phyloP scores from a whole-genome alignment of 192 early-diverging fungal genomes.

The Radiomyces spectabilis region DNA sequence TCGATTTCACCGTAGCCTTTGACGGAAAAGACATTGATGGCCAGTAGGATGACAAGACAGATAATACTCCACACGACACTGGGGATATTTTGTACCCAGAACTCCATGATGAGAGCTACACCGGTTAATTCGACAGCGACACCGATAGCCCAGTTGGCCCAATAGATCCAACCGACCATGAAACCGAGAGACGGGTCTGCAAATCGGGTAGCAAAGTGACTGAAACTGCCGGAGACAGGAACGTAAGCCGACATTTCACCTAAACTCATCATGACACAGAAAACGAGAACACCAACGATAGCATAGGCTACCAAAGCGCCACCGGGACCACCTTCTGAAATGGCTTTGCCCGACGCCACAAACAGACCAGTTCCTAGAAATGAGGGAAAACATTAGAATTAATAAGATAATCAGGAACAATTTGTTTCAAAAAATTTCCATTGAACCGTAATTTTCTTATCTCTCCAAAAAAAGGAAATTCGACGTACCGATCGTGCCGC shows the following conservation, averaged over 20 bases:
- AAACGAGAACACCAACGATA: constrained; percentile 53
- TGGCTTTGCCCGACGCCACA: constrained; percentile 60
- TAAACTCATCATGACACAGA: constrained; percentile 60
- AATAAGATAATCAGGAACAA: neutral
- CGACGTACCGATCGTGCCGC: constrained; percentile 37
- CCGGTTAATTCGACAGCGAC: constrained; percentile 71
- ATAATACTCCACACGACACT: constrained; percentile 33
- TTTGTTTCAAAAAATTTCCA: neutral
- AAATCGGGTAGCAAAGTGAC: constrained; percentile 74
- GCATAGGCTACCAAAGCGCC: constrained; percentile 63
- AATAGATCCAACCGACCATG: constrained; percentile 37
- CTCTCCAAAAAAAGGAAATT: neutral
- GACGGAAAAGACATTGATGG: constrained; percentile 59
- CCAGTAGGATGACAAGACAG: constrained; percentile 49
- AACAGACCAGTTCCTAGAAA: constrained; percentile 63
- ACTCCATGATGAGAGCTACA: constrained; percentile 66
- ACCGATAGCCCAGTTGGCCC: constrained; percentile 64
- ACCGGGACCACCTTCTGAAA: constrained; percentile 62
- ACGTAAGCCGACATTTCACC: constrained; percentile 78
- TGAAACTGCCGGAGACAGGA: constrained; percentile 74
- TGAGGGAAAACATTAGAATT: neutral
- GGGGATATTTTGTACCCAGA: constrained; percentile 25
- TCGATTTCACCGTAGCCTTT: constrained; percentile 78
- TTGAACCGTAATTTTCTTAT: neutral
- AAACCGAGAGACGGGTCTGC: constrained; percentile 64